Evolutionary conservation across 768 basidiomycete species (phyloP), one percentile per base, ranked within the genome.

Genomic region (Kwoniella newhampshirensis): DNA sequence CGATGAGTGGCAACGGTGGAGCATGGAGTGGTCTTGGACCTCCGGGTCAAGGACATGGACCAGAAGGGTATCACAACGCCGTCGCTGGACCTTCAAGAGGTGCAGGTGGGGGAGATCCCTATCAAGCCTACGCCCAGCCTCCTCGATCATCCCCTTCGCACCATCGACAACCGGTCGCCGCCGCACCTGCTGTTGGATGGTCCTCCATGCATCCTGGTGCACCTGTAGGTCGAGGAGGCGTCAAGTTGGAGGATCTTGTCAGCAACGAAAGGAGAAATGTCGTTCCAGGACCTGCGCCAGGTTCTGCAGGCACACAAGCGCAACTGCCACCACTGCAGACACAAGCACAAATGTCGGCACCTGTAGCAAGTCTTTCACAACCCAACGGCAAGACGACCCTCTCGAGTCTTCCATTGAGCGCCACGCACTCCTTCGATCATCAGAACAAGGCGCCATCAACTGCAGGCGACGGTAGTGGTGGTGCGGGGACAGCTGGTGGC

Each of bases 181-280:
- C 32, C 13, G 32, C 7, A 6, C 7, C 32, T 13, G 32, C 4
- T 21, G 43, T 20, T 28, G 51, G 51, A n/a, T 63, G 61, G 61
- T 63, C 61, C 17, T 63, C 61, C 1, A 42, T 63, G 9, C 61
- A 63, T 44, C 61, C 61, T 26, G 48, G 50, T n/a, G 43, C 48
- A 8, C 23, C 50, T 3, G 37, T 17, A 17, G 47, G 47, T 9
- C 21, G 42, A 23, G 41, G 50, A n/a, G 51, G 53, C 13, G 62
- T 64, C 20, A 64, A 64, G 32, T 36, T 64, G 11, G 63, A 64
- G 42, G 63, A 64, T 48, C 46, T 64, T 25, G 63, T 64, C 21
- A 23, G 13, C 20, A 52, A 52, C 51, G 27, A 32, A 13, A 35
- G 36, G 28, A 17, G 25, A n/a, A 15, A n/a, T n/a, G n/a, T n/a